phyloP scores from a whole-genome alignment of 192 early-diverging fungal species.

The Coemansia sp. region DNA sequence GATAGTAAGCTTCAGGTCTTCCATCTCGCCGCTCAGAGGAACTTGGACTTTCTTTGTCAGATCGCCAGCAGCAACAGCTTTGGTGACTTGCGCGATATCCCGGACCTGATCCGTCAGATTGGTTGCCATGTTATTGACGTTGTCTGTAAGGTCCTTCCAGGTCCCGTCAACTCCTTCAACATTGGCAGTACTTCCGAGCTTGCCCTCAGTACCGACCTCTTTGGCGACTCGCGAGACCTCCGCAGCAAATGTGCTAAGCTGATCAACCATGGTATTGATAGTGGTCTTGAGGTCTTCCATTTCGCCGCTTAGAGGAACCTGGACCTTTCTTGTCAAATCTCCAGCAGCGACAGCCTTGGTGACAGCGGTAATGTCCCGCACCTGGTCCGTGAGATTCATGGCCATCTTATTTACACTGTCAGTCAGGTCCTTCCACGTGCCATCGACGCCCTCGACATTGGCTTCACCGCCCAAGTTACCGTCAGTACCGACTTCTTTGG shows the following conservation, averaged over 20 bases:
- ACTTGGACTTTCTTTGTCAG: constrained; percentile 61
- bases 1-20: constrained; percentile 63
- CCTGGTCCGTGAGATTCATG: constrained; percentile 60
- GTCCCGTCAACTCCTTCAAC: constrained; percentile 58
- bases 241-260: constrained; percentile 55
- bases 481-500: constrained; percentile 61
- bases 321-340: constrained; percentile 60
- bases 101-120: constrained; percentile 69
- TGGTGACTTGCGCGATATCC: constrained; percentile 61
- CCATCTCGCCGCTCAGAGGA: constrained; percentile 61
- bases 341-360: constrained; percentile 64
- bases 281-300: constrained; percentile 63
- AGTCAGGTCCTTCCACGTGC: constrained; percentile 25
- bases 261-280: constrained; percentile 49
- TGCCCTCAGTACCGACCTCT: constrained; percentile 62
- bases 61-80: constrained; percentile 65
- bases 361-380: constrained; percentile 56
- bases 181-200: constrained; percentile 57
- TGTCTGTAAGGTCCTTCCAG: constrained; percentile 62
- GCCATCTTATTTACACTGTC: constrained; percentile 62
- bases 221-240: constrained; percentile 60
- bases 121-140: constrained; percentile 64
- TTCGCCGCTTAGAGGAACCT: constrained; percentile 61
- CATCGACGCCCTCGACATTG: constrained; percentile 15
- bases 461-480: constrained; percentile 18